Base-by-base conservation (phyloP, 805 yeast genomes). In the Metschnikowia gruessii region DNA sequence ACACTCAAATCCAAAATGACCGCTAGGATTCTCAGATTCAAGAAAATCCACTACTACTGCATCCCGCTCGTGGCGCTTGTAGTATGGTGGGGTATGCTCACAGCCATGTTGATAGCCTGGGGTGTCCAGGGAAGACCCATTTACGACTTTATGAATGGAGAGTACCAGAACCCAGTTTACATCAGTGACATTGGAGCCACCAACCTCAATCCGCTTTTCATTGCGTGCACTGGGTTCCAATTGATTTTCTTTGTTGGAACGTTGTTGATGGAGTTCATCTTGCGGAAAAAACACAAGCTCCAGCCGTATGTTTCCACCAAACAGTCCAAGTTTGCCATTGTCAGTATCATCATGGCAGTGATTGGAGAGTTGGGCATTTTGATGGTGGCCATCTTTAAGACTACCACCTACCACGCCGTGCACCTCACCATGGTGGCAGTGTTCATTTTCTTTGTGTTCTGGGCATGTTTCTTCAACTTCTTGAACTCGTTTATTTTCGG, bases 11-110 rank as follows among this genome's bases (percentile, higher is more conserved):
- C 35, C 35, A 21, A 16, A 21, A 53, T 54, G 57, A 38, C 54
- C 4, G 37, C 51, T 10, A 41, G 34, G 17, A 30, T 46, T 2
- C 48, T 60, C 26, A 44, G 61, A 22, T 72, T 70, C 56, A 58
- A 83, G 64, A 62, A 79, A 68, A 52, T 70, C 49, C 68, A 80
- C 68, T 68, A 73, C 65, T 67, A 78, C 64, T 55, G 79, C 28
- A 67, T 90, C 31, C 97, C 97, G 3, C 65, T 89, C 36, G 58
- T 82, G 2, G 78, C 88, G 1, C 67, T 80, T 43, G 64, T 82
- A 1, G 83, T 82, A 13, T 91, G 97, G 97, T 86, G 90, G 81
- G 96, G 87, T 3, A 87, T 89, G 96, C 77, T 91, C 10, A 82
- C 85, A 4, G 87, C 96, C 4, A 69, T 92, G 78, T 60, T 91